Evolutionary conservation across 225 moss, liverwort and hornwort genomes (phyloP).

Genomic region (Takakia lepidozioides): DNA sequence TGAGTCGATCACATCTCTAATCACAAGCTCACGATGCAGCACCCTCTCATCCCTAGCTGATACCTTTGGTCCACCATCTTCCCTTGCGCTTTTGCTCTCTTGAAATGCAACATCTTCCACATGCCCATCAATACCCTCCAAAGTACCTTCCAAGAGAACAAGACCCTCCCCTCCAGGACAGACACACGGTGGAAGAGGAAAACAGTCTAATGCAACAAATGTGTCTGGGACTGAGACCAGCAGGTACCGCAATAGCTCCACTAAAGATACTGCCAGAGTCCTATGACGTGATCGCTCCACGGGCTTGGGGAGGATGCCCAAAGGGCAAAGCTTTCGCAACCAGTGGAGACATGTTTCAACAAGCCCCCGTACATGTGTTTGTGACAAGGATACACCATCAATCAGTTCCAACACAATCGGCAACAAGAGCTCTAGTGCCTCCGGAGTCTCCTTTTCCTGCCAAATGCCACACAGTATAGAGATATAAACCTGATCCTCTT

Average conservation of each 20-base stretch:
- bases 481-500: no score
- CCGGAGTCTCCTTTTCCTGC: slow-evolving; percentile 81
- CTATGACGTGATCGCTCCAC: slow-evolving; percentile 38
- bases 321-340: slow-evolving; percentile 70
- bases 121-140: slow-evolving; percentile 35
- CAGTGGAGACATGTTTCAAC: slow-evolving; percentile 74
- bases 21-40: slow-evolving; percentile 48
- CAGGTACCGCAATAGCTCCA: slow-evolving; percentile 76
- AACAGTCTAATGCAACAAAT: slow-evolving; percentile 91
- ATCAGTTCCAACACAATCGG: slow-evolving; percentile 76
- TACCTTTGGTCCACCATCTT: slow-evolving; percentile 19
- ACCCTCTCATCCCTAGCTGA: slow-evolving; percentile 19
- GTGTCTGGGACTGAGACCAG: slow-evolving; percentile 76
- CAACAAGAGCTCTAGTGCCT: slow-evolving; percentile 72
- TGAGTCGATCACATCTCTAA: slow-evolving; percentile 69
- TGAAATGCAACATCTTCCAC: slow-evolving; percentile 1
- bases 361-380: slow-evolving; percentile 68
- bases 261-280: slow-evolving; percentile 52
- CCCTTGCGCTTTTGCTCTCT: slow-evolving; percentile 11
- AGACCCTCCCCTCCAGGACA: slow-evolving; percentile 31
- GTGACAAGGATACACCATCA: slow-evolving; percentile 75
- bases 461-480: no score
- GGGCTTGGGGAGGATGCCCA: slow-evolving; percentile 36
- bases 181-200: slow-evolving; percentile 80
- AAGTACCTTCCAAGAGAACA: slow-evolving; percentile 18